These are phyloP conservation scores for Arctium minus DNA, from an alignment of 129 eudicot species.

Conservation along the genomic window DNA sequence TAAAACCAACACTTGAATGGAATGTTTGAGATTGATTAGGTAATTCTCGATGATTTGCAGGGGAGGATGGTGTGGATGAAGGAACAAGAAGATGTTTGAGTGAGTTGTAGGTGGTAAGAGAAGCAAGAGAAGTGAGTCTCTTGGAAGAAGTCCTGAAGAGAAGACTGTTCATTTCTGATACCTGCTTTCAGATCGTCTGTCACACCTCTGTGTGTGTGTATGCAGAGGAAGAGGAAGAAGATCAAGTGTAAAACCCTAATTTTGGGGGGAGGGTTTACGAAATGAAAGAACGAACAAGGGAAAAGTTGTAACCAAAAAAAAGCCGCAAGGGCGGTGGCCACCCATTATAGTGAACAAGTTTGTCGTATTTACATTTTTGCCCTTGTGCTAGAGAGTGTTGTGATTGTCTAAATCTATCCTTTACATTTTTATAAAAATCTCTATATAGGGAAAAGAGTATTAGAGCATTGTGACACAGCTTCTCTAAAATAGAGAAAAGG, in stretches of 20 bases:
- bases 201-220: neutral
- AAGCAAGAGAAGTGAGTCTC: conserved; percentile 15
- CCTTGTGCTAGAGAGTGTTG: neutral
- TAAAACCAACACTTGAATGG: neutral
- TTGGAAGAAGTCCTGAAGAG: conserved; percentile 23
- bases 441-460: no score
- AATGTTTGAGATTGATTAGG: neutral
- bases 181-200: neutral
- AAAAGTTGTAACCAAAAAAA: neutral
- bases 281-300: neutral
- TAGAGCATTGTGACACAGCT: no score
- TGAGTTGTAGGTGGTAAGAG: conserved; percentile 10
- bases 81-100: conserved; percentile 15
- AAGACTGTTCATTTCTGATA: conserved; percentile 16
- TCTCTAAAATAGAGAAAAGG: no score
- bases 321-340: conserved; percentile 10
- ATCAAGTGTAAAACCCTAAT: conserved; percentile 25
- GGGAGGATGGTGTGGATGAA: conserved; percentile 7
- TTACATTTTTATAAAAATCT: no score
- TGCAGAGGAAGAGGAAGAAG: neutral
- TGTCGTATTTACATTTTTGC: neutral
- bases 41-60: neutral
- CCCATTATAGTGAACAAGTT: neutral
- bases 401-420: neutral
- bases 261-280: conserved; percentile 22